A percentile compares a stretch with the other conserved stretches of the same genome.
These are phyloP conservation scores for Diaporthe eres DNA, from an alignment of 2,329 filamentous ascomycete genomes.

Conservation along the genomic window DNA sequence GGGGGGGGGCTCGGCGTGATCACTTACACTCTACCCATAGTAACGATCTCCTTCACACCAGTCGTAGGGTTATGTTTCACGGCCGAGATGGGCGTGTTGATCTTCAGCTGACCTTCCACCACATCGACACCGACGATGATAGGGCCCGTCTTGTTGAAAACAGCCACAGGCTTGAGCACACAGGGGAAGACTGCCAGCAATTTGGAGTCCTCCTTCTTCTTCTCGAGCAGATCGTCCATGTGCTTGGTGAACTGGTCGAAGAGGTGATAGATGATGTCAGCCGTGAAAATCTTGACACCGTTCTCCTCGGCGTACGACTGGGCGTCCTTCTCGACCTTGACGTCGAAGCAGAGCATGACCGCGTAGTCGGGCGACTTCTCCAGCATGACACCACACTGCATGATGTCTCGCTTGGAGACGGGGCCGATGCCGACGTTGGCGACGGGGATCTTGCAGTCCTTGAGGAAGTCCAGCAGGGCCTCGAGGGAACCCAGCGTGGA, in stretches of 20 bases:
- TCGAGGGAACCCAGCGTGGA: conserved; percentile 98
- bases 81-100: conserved; percentile 91
- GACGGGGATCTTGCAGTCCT: conserved; percentile 95
- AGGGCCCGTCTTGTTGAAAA: conserved; percentile 98
- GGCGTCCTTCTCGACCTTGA: conserved; percentile 98
- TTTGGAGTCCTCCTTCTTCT: conserved; percentile 97
- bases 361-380: conserved; percentile 96
- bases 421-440: conserved; percentile 97
- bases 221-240: conserved; percentile 87
- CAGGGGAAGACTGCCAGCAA: conserved; percentile 97
- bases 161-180: conserved; percentile 87
- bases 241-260: conserved; percentile 98
- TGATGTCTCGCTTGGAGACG: conserved; percentile 97
- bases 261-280: conserved; percentile 98
- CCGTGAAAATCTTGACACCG: conserved; percentile 97
- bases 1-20: neutral
- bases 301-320: conserved; percentile 91
- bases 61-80: conserved; percentile 87
- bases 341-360: conserved; percentile 99
- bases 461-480: conserved; percentile 95
- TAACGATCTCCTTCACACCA: conserved; percentile 85
- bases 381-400: conserved; percentile 95
- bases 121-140: conserved; percentile 98
- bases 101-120: conserved; percentile 85
- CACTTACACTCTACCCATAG: conserved; percentile 92